Conservation (phyloP, 163 green algal species). For the Scenedesmus sp. region DNA sequence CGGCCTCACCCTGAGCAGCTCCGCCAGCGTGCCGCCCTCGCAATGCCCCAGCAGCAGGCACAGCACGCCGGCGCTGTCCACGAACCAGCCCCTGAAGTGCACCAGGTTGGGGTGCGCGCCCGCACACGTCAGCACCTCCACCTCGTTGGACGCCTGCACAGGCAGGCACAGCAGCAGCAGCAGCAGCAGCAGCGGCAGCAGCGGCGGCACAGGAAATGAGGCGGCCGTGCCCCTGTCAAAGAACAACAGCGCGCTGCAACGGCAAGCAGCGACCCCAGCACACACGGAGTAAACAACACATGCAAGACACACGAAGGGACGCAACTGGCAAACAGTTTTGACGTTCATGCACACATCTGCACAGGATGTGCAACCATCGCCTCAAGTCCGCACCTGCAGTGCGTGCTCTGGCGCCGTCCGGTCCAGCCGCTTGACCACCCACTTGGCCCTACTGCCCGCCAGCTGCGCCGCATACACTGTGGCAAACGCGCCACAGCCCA, state of each 20-base stretch:
- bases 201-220: neutral
- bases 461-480: conserved; percentile 59
- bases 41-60: conserved; percentile 75
- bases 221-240: neutral
- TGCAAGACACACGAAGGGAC: too few relatives aligned
- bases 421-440: conserved; percentile 54
- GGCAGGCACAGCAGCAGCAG: neutral
- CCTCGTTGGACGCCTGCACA: conserved; percentile 67
- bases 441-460: neutral
- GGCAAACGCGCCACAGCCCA: conserved; percentile 64
- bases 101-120: conserved; percentile 73
- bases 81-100: conserved; percentile 68
- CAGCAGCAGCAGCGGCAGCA: too few relatives aligned
- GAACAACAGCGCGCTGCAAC: neutral
- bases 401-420: neutral
- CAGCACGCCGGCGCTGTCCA: conserved; percentile 48
- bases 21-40: conserved; percentile 66
- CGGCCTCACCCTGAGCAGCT: conserved; percentile 63
- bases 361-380: neutral
- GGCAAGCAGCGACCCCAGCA: too few relatives aligned
- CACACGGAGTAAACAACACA: too few relatives aligned
- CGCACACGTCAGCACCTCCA: conserved; percentile 62
- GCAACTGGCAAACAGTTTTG: too few relatives aligned
- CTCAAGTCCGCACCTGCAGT: neutral
- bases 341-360: neutral